Conservation (phyloP, 345 rosid species). For the Euclidium syriacum region DNA sequence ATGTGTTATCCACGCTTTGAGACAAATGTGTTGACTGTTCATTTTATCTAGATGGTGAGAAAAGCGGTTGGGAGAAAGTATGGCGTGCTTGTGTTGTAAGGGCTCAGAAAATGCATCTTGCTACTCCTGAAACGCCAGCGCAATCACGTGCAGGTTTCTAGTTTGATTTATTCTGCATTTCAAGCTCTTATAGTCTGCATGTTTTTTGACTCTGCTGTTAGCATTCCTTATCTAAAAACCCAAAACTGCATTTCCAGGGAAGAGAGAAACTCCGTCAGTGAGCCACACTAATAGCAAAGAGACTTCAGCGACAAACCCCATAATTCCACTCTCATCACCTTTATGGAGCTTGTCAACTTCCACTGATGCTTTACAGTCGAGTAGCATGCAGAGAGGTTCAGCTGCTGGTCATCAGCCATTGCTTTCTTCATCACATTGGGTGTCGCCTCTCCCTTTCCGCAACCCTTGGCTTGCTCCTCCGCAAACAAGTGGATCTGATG, state of each 20-base stretch:
- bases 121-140: conserved; percentile 60
- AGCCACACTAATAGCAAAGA: conserved; percentile 52
- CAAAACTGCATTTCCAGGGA: conserved; percentile 40
- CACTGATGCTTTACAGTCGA: conserved; percentile 48
- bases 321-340: conserved; percentile 76
- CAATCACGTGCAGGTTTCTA: conserved; percentile 62
- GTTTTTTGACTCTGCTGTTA: conserved; percentile 29
- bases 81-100: conserved; percentile 69
- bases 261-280: conserved; percentile 44
- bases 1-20: conserved; percentile 5
- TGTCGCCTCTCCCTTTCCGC: conserved; percentile 65
- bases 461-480: conserved; percentile 68
- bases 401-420: conserved; percentile 55
- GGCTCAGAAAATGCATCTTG: conserved; percentile 46
- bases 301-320: conserved; percentile 44
- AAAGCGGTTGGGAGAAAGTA: conserved; percentile 74
- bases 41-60: conserved; percentile 68
- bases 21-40: conserved; percentile 10
- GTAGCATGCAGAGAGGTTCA: conserved; percentile 55
- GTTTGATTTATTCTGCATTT: conserved; percentile 4
- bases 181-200: conserved; percentile 2
- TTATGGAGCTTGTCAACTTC: conserved; percentile 71
- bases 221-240: conserved; percentile 44
- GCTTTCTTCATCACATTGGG: conserved; percentile 71
- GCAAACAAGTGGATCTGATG: conserved; percentile 55